Base-by-base conservation (phyloP, 805 yeast species). In the Candida vartiovaarae region DNA sequence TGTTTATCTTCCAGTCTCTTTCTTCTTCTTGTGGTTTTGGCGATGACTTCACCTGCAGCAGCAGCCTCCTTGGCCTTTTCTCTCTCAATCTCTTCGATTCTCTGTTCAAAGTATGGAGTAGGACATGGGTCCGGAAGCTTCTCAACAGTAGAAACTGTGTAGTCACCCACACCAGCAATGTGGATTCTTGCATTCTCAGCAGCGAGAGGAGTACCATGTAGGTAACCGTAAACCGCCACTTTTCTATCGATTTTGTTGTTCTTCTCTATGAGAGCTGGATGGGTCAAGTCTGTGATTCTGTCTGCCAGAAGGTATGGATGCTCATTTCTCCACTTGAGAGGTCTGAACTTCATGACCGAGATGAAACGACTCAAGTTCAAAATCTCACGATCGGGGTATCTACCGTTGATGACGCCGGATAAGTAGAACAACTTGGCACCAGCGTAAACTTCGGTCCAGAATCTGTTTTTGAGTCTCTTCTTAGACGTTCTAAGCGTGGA, bases 321-420 rank as follows among this genome's bases (percentile, higher is more conserved):
- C 68, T 93, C 98, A 62, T 91, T 93, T 69, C 99, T 80, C 99
- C 99, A 93, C 63, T 93, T 93, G 55, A 95, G 71, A n/a, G 99
- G 99, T 59, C 99, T 78, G 66, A 95, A 95, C 63, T 95, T 93
- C 98, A 95, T 91, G 38, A 91, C 97, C 5, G 95, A 82, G 43
- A 93, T 85, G 61, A 95, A 93, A 53, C 99, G 74, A 3, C 95
- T 83, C 56, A 93, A 72, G 59, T 93, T 93, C 48, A 93, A 70
- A 48, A 93, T 85, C 62, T 93, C 99, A 55, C 99, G 75, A 63
- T 93, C 99, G 2, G 99, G 99, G 61, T 93, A 93, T 60, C 99
- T 78, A 35, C 99, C 99, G 59, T 93, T 95, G 41, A 93, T 75
- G 39, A 93, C 97, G 57, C 99, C 99, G 2, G 95, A 85, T 20